These are phyloP conservation scores for Elsinoe perseae DNA, from an alignment of 2,329 filamentous ascomycete genomes.

Conservation along the genomic window DNA sequence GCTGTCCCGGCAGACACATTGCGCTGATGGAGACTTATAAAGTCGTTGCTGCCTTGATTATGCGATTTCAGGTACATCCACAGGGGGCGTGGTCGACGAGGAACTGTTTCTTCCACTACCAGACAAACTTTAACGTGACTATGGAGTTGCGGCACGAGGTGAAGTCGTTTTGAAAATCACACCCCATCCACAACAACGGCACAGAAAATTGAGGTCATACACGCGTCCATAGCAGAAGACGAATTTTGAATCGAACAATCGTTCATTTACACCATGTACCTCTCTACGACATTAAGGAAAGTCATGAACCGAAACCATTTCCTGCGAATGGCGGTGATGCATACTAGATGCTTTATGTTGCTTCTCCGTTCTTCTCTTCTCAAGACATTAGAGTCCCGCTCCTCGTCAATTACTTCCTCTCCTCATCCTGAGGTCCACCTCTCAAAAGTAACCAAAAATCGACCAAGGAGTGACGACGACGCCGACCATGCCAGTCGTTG, in stretches of 20 bases:
- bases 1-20: no score
- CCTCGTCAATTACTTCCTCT: background rate
- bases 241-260: background rate
- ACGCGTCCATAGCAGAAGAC: background rate
- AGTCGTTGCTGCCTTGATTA: no score
- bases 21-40: no score
- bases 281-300: conserved; percentile 15
- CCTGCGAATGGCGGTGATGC: background rate
- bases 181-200: no score
- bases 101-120: no score
- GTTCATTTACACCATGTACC: background rate
- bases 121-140: no score
- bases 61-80: no score
- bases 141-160: no score
- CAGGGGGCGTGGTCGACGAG: no score
- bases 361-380: background rate
- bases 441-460: background rate
- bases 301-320: conserved; percentile 13
- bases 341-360: background rate
- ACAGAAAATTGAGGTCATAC: no score
- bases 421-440: background rate
- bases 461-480: background rate
- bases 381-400: conserved; percentile 5
- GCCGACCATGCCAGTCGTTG: background rate
- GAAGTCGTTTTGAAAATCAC: no score